These are phyloP conservation scores for Rhynchosporium graminicola DNA, from an alignment of 2,329 filamentous ascomycete genomes.

Conservation along the genomic window DNA sequence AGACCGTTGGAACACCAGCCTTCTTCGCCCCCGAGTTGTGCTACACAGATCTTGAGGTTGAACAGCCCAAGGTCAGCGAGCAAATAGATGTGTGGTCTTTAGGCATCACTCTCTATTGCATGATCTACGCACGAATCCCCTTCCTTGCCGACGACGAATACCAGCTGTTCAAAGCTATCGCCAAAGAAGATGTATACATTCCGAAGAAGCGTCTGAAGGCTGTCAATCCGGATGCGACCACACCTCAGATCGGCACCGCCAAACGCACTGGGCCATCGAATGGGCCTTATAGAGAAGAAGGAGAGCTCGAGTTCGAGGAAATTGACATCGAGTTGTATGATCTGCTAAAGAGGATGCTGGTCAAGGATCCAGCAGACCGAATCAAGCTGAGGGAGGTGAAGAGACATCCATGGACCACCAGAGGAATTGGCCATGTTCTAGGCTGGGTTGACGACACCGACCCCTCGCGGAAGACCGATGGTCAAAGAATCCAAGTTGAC, in stretches of 20 bases:
- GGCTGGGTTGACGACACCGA: constrained; percentile 95
- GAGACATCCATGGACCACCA: constrained; percentile 86
- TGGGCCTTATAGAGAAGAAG: constrained; percentile 73
- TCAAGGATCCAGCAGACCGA: constrained; percentile 84
- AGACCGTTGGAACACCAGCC: constrained; percentile 94
- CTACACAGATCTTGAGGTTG: constrained; percentile 73
- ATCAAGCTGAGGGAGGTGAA: constrained; percentile 93
- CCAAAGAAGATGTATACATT: constrained; percentile 89
- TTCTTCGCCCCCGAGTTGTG: constrained; percentile 98
- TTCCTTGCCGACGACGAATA: constrained; percentile 92
- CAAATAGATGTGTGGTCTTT: constrained; percentile 98
- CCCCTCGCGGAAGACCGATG: constrained; percentile 73
- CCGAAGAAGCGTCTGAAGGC: constrained; percentile 80
- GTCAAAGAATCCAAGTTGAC: constrained; percentile 88
- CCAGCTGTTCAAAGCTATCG: constrained; percentile 88
- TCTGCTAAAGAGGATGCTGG: constrained; percentile 75
- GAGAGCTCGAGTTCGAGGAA: constrained; percentile 81
- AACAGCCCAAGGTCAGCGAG: constrained; percentile 78
- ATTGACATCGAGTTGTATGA: constrained; percentile 80
- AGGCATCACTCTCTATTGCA: constrained; percentile 92
- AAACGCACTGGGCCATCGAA: constrained; percentile 46
- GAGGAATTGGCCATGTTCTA: constrained; percentile 71
- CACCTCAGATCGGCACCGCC: constrained; percentile 55
- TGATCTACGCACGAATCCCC: constrained; percentile 90
- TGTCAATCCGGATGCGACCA: constrained; percentile 60